These are phyloP conservation scores for Scutellaria minor DNA, from an alignment of 257 asterid species.

Conservation along the genomic window DNA sequence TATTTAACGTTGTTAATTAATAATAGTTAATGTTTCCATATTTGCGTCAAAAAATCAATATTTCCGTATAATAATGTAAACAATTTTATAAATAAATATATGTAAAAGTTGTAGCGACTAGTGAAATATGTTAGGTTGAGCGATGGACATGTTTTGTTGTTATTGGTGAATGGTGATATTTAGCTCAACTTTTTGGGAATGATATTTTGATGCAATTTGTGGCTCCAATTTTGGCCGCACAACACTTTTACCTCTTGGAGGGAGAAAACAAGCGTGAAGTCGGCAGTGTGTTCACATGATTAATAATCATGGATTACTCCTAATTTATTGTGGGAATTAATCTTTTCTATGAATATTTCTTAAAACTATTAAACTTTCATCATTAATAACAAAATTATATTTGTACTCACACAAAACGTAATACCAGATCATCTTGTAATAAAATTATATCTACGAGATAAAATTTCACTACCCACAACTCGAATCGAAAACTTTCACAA, in stretches of 20 bases:
- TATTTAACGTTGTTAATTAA: background rate
- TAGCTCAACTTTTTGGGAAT: background rate
- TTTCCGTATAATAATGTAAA: background rate
- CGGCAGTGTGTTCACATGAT: too few relatives aligned
- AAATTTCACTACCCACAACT: too few relatives aligned
- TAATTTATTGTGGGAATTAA: too few relatives aligned
- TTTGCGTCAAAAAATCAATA: too few relatives aligned
- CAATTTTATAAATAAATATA: background rate
- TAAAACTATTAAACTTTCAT: too few relatives aligned
- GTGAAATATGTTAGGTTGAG: background rate
- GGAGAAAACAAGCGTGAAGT: background rate
- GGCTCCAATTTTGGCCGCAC: slow-evolving; percentile 13
- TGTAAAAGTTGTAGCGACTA: background rate
- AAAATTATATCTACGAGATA: too few relatives aligned
- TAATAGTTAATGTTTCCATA: background rate
- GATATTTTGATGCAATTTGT: slow-evolving; percentile 30
- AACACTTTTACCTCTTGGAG: background rate
- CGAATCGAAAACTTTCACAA: too few relatives aligned
- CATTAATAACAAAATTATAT: too few relatives aligned
- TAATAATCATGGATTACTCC: too few relatives aligned
- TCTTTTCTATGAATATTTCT: too few relatives aligned
- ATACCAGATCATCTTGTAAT: too few relatives aligned
- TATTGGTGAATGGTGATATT: background rate
- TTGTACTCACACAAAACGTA: too few relatives aligned
- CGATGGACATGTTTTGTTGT: slow-evolving; percentile 15